Conservation (phyloP, 108 stramenopile species). For the Aurantiochytrium sp. region DNA sequence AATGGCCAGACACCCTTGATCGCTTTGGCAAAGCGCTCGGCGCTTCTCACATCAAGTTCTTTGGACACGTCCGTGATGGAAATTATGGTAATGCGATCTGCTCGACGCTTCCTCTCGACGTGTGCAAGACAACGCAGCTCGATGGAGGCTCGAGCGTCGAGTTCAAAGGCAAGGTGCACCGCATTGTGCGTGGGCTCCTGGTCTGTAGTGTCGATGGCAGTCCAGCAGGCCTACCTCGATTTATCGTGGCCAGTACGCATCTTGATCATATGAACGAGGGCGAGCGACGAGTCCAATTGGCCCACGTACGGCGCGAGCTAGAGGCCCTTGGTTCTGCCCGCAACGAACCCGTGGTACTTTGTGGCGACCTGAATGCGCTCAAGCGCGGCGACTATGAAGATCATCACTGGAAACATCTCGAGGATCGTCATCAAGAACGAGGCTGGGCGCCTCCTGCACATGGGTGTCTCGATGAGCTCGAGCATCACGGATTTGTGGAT, state of each 20-base stretch:
- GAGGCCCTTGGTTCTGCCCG: background rate
- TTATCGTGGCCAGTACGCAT: background rate
- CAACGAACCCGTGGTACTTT: background rate
- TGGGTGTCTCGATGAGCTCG: background rate
- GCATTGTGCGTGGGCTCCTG: background rate
- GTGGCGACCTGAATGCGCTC: background rate
- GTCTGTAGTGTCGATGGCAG: background rate
- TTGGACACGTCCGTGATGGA: background rate
- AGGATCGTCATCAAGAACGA: background rate
- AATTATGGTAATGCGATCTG: background rate
- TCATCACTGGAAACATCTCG: background rate
- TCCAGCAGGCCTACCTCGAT: background rate
- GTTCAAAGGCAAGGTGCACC: background rate
- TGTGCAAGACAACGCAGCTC: background rate
- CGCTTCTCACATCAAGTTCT: background rate
- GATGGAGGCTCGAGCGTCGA: background rate
- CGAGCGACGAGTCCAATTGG: background rate
- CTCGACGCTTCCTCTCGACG: background rate
- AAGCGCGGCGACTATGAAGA: background rate
- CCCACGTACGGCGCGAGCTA: background rate
- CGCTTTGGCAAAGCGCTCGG: background rate
- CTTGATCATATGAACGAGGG: conserved; percentile 6
- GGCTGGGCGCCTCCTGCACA: background rate
- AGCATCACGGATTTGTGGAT: background rate
- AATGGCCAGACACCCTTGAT: background rate